Conservation (phyloP, 768 basidiomycete genomes). For the Dioszegia crocea region DNA sequence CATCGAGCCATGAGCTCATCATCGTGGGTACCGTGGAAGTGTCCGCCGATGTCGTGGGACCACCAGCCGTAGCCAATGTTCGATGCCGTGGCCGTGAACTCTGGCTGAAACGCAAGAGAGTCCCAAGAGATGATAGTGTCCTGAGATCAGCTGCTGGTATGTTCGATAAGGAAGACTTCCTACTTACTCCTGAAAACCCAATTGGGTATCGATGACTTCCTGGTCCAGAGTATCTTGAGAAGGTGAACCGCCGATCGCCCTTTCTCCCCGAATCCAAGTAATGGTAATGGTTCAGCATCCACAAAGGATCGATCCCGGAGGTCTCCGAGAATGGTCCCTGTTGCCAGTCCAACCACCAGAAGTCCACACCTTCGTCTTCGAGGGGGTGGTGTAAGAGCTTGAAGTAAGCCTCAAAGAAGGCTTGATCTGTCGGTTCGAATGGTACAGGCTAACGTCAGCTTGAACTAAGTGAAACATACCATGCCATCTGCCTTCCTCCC, state of each 20-base stretch:
- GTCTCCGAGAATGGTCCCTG: slow-evolving; percentile 16
- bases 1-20: slow-evolving; percentile 29
- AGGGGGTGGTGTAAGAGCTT: slow-evolving; percentile 20
- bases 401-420: slow-evolving; percentile 26
- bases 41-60: slow-evolving; percentile 31
- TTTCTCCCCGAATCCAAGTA: slow-evolving; percentile 19
- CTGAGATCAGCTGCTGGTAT: not conserved
- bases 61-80: slow-evolving; percentile 31
- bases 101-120: slow-evolving; percentile 24
- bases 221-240: slow-evolving; percentile 24
- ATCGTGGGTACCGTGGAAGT: slow-evolving; percentile 16
- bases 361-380: slow-evolving; percentile 33
- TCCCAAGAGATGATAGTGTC: slow-evolving; percentile 30
- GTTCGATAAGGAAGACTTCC: not conserved
- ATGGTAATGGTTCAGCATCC: slow-evolving; percentile 31
- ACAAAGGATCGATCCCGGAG: slow-evolving; percentile 23
- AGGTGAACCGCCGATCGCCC: slow-evolving; percentile 14
- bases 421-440: slow-evolving; percentile 18
- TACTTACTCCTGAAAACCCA: slow-evolving; percentile 28
- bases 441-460: slow-evolving; percentile 13
- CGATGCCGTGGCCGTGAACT: slow-evolving; percentile 24
- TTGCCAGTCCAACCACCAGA: slow-evolving; percentile 37
- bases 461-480: too few relatives aligned
- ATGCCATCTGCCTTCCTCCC: too few relatives aligned
- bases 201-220: slow-evolving; percentile 29